phyloP scores from a whole-genome alignment of 2,329 filamentous ascomycete species.

The Endoconidiophora laricicola region DNA sequence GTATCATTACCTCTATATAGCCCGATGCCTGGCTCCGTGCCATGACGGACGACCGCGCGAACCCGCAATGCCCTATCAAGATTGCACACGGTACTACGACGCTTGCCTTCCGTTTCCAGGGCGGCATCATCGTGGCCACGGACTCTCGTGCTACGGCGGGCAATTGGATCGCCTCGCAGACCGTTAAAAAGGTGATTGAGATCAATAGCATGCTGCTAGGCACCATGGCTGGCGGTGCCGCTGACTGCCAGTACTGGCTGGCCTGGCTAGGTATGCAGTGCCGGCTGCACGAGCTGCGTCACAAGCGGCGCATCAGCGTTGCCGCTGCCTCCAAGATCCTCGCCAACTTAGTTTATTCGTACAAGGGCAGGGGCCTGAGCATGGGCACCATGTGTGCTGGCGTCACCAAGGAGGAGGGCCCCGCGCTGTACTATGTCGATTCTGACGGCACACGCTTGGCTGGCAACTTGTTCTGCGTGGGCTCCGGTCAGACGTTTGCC shows the following conservation, averaged over 20 bases:
- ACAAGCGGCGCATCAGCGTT: conserved; percentile 97
- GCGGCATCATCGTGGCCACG: conserved; percentile 94
- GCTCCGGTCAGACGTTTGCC: conserved; percentile 94
- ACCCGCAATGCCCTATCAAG: conserved; percentile 96
- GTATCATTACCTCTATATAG: conserved; percentile 26
- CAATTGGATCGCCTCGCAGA: conserved; percentile 99
- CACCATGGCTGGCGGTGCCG: conserved; percentile 96
- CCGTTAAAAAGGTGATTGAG: conserved; percentile 99
- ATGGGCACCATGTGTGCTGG: conserved; percentile 99
- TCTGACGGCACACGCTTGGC: conserved; percentile 83
- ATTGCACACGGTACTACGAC: conserved; percentile 98
- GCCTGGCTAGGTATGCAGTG: conserved; percentile 98
- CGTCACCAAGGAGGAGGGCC: conserved; percentile 87
- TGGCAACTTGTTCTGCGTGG: conserved; percentile 95
- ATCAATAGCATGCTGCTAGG: conserved; percentile 89
- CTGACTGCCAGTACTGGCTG: conserved; percentile 99
- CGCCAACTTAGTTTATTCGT: conserved; percentile 92
- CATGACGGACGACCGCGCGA: conserved; percentile 91
- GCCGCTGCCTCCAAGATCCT: conserved; percentile 97
- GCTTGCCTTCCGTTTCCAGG: conserved; percentile 93
- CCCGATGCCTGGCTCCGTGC: conserved; percentile 89
- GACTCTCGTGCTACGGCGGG: conserved; percentile 94
- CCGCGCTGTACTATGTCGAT: conserved; percentile 97
- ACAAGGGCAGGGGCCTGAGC: conserved; percentile 96
- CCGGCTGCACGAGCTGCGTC: conserved; percentile 93